phyloP scores from a whole-genome alignment of 768 basidiomycete species.

The Boletales sp. region DNA sequence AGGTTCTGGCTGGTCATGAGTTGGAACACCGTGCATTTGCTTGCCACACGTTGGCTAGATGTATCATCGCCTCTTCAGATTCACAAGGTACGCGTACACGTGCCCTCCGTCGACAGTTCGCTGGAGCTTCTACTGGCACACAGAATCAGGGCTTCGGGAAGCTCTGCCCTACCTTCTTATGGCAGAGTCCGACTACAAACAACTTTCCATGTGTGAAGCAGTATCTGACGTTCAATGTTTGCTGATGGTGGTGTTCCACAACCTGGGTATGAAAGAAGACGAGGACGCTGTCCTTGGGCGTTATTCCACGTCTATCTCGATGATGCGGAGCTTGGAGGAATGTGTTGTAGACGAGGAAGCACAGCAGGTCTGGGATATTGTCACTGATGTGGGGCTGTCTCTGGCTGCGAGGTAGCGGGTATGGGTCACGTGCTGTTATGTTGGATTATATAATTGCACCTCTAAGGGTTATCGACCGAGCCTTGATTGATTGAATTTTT shows the following conservation, averaged over 20 bases:
- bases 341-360: slow-evolving; percentile 50
- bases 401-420: slow-evolving; percentile 37
- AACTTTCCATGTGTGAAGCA: slow-evolving; percentile 56
- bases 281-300: slow-evolving; percentile 53
- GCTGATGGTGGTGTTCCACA: slow-evolving; percentile 68
- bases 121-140: slow-evolving; percentile 13
- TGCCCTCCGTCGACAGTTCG: neutral
- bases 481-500: slow-evolving; percentile 8
- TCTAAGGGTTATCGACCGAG: slow-evolving; percentile 9
- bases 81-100: slow-evolving; percentile 37
- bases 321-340: slow-evolving; percentile 40
- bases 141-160: slow-evolving; percentile 42
- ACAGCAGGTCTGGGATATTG: slow-evolving; percentile 52
- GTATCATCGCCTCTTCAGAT: slow-evolving; percentile 59
- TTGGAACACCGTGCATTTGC: slow-evolving; percentile 74
- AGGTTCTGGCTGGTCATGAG: slow-evolving; percentile 72
- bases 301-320: slow-evolving; percentile 43
- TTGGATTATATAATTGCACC: slow-evolving; percentile 21
- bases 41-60: slow-evolving; percentile 70
- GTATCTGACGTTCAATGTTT: slow-evolving; percentile 70
- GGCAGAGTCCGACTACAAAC: slow-evolving; percentile 64
- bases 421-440: slow-evolving; percentile 18
- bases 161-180: slow-evolving; percentile 58
- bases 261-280: slow-evolving; percentile 51
- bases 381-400: slow-evolving; percentile 55